Conservation (phyloP, 345 rosid genomes). For the Corchorus capsularis region DNA sequence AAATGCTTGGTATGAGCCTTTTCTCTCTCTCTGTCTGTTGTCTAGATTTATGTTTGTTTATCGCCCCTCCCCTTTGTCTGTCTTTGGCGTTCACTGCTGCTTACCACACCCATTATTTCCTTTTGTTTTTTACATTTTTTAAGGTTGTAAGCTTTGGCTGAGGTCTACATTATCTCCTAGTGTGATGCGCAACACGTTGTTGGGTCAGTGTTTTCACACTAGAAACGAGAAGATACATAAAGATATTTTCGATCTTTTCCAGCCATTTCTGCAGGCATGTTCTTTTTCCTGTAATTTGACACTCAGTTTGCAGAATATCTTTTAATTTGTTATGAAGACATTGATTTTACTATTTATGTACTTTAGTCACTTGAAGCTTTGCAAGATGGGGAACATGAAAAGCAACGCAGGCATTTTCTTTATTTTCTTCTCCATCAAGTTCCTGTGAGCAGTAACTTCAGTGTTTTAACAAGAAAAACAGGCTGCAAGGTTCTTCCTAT, state of each 20-base stretch:
- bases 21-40: not conserved
- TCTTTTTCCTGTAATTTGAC: slow-evolving; percentile 1
- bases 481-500: slow-evolving; percentile 78
- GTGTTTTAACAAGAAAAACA: slow-evolving; percentile 68
- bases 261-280: slow-evolving; percentile 88
- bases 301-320: slow-evolving; percentile 4
- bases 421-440: slow-evolving; percentile 98
- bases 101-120: not conserved
- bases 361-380: slow-evolving; percentile 91
- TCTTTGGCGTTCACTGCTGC: not conserved
- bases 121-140: slow-evolving; percentile 24
- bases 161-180: slow-evolving; percentile 93
- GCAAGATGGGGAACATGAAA: slow-evolving; percentile 98
- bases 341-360: slow-evolving; percentile 23
- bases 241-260: slow-evolving; percentile 96
- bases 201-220: slow-evolving; percentile 99
- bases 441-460: slow-evolving; percentile 94
- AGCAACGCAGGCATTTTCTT: slow-evolving; percentile 83
- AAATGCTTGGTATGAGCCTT: slow-evolving; percentile 75
- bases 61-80: not conserved
- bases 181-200: slow-evolving; percentile 90
- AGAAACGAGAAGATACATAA: slow-evolving; percentile 87
- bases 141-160: slow-evolving; percentile 98
- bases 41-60: slow-evolving; percentile 8
- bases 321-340: slow-evolving; percentile 18